These are phyloP conservation scores for Moniliella sp. DNA, from an alignment of 1,284 basidiomycete species.

Conservation along the genomic window DNA sequence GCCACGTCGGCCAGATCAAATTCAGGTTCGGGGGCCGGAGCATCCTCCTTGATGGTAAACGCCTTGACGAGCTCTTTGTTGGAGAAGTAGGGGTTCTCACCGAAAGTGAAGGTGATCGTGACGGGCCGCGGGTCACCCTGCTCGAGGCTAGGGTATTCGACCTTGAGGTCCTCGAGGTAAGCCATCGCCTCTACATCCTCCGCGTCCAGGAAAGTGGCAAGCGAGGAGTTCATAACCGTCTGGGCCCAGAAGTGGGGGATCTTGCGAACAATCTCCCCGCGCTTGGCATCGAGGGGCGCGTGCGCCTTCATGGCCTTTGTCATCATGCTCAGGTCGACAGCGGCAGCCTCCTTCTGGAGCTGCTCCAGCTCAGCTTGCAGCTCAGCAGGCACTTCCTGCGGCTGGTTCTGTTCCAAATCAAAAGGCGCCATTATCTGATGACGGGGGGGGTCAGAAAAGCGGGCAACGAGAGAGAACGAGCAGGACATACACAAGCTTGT, in stretches of 20 bases:
- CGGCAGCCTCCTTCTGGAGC: too few relatives aligned
- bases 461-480: too few relatives aligned
- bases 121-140: slow-evolving; percentile 20
- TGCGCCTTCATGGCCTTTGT: too few relatives aligned
- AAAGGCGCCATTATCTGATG: too few relatives aligned
- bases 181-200: slow-evolving; percentile 23
- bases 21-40: slow-evolving; percentile 12
- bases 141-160: slow-evolving; percentile 17
- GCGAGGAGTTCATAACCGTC: slow-evolving; percentile 7
- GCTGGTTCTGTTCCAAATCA: too few relatives aligned
- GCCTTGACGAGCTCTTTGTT: slow-evolving; percentile 28
- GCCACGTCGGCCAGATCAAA: slow-evolving; percentile 26
- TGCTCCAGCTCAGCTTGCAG: too few relatives aligned
- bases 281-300: slow-evolving; percentile 22
- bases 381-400: too few relatives aligned
- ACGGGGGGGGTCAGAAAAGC: too few relatives aligned
- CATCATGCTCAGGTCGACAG: slow-evolving; percentile 18
- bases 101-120: slow-evolving; percentile 20
- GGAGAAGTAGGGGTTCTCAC: too few relatives aligned
- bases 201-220: not conserved
- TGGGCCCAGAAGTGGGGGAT: slow-evolving; percentile 27
- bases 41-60: slow-evolving; percentile 16
- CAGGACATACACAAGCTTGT: too few relatives aligned
- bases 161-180: slow-evolving; percentile 17
- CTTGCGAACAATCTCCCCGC: slow-evolving; percentile 14